Base-by-base conservation (phyloP, 345 rosid genomes). In the Eucalyptus marginata region DNA sequence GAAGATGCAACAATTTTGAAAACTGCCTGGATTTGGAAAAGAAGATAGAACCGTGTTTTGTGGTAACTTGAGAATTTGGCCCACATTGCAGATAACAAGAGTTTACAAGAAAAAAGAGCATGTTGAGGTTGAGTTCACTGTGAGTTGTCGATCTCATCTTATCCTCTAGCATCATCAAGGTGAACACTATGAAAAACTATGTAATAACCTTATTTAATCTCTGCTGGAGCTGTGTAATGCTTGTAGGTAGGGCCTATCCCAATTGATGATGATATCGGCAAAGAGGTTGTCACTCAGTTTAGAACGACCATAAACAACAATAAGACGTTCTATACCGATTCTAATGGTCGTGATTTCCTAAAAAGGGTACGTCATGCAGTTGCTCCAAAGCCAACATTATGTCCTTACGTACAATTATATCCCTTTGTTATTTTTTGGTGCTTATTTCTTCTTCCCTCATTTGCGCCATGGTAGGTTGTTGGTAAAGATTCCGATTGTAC, bases 91-190 rank as follows among this genome's bases (percentile, higher is more conserved):
- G 99, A 90, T 95, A 88, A 95, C 95, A 89, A 93, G 99, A 90
- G 91, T 97, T 86, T 93, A 94, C 98, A 95, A 93, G 91, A 95
- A 89, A 89, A 96, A 93, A 91, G 99, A 96, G 91, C 98, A 97
- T 87, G 99, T 94, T 91, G 99, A 97, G 95, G 96, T 96, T 44
- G 99, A 97, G 93, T 97, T 96, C 92, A 92, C 94, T 91, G 99
- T 97, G 91, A 94, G 99, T 87, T 33, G 44, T 10, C 44, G 25
- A 71, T 71, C 81, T 33, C 6, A 71, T 71, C 81, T 33, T 71
- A 71, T 71, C 13, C 25, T 71, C 13, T 17, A 18, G 81, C 81
- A 71, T 71, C 81, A 71, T 71, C 44, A 71, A 10, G 44, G 44
- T 71, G 81, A 71, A 71, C 44, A 33, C 44, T 71, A 71, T 33